Base-by-base conservation (phyloP, 2,329 filamentous ascomycete species). In the Ceratocystis smalleyi region DNA sequence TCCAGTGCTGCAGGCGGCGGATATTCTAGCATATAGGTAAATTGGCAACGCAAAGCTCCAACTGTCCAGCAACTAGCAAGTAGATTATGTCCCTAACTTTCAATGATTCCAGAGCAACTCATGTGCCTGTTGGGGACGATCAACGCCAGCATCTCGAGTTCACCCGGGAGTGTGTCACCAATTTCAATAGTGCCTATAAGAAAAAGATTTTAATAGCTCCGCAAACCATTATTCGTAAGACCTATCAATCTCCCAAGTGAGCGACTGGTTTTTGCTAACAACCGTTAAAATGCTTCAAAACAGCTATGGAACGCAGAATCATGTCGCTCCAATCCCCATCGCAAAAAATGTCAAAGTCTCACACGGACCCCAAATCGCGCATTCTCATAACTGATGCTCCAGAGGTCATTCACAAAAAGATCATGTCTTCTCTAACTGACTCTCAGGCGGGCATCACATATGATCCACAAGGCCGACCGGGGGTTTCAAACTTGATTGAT, bases 91-190 rank as follows among this genome's bases (percentile, higher is more conserved):
- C 47, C 35, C 65, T 69, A 27, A 27, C 24, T 51, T 19, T 51
- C 8, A 30, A 35, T 17, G 5, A 57, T n/a, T 7, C n/a, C 17
- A 87, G 87, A 69, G 88, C 92, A 67, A 96, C 92, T 0, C 89
- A 96, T 75, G 92, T 99, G 27, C 94, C 94, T 10, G 92, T 99
- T 1, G 94, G 94, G n/a, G 88, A 95, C 69, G 94, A 99, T 73
- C 94, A 99, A 75, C 80, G 79, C 64, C 94, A 99, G 70, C 94
- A 99, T 74, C 82, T 99, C 24, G 94, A 99, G 73, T 95, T 97
- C 72, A 85, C 91, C 0, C 83, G 94, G 62, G 86, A 95, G 72
- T 87, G 91, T 68, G 94, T 87, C 7, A 86, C 83, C 66, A 88
- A 88, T 71, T 97, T 99, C 77, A 96, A 97, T 74, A 79, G 88